These are phyloP conservation scores for Boletus sp. DNA, from an alignment of 768 basidiomycete species.

Conservation along the genomic window DNA sequence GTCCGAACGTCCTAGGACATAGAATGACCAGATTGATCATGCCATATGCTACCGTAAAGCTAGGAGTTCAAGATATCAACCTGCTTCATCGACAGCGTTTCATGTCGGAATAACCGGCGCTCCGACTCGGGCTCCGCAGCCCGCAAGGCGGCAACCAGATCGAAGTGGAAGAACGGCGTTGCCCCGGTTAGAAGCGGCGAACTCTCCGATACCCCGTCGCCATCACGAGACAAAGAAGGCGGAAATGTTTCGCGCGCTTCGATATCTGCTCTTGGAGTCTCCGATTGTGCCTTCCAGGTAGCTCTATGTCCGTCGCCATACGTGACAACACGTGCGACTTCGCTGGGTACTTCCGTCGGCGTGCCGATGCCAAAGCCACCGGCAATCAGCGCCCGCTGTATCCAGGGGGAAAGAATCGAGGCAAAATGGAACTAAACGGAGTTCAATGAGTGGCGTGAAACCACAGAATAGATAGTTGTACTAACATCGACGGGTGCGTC, in stretches of 20 bases:
- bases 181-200: slow-evolving; percentile 45
- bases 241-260: slow-evolving; percentile 32
- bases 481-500: slow-evolving; percentile 70
- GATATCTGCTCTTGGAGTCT: slow-evolving; percentile 25
- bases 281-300: slow-evolving; percentile 12
- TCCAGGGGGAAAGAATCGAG: slow-evolving; percentile 90
- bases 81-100: slow-evolving; percentile 10
- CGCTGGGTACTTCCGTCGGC: slow-evolving; percentile 43
- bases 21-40: neutral
- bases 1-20: neutral
- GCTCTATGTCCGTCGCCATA: slow-evolving; percentile 45
- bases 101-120: slow-evolving; percentile 1
- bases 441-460: neutral
- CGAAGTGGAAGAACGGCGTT: slow-evolving; percentile 92
- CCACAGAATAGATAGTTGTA: neutral
- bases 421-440: slow-evolving; percentile 86
- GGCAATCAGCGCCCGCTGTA: slow-evolving; percentile 81
- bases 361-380: slow-evolving; percentile 87
- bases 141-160: slow-evolving; percentile 67
- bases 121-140: slow-evolving; percentile 54
- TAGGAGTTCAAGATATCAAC: neutral
- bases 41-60: neutral
- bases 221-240: neutral
- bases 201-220: neutral
- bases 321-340: slow-evolving; percentile 79